Conservation (phyloP, 2,329 filamentous ascomycete species). For the Exophiala viscosa region DNA sequence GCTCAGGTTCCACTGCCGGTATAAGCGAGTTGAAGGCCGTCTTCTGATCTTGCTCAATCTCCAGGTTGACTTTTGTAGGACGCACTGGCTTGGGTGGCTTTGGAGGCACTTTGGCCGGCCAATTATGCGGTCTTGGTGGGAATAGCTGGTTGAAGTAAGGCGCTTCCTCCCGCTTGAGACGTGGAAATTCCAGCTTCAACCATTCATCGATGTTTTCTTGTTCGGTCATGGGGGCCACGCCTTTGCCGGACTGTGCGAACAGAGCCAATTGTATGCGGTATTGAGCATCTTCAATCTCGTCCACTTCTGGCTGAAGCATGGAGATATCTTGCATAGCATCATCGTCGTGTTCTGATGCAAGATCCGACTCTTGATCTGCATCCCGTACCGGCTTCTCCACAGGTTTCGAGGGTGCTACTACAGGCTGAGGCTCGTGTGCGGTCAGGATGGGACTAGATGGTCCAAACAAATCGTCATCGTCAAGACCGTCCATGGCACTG, state of each 20-base stretch:
- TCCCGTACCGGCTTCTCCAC: conserved; percentile 15
- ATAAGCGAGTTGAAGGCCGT: conserved; percentile 71
- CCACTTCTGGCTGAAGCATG: conserved; percentile 17
- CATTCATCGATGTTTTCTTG: conserved; percentile 26
- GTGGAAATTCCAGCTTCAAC: conserved; percentile 69
- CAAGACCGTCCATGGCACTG: conserved; percentile 53
- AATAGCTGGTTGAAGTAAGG: conserved; percentile 80
- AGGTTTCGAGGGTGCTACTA: conserved; percentile 8
- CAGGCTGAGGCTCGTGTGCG: conserved; percentile 6
- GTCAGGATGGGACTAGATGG: conserved; percentile 19
- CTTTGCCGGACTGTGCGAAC: conserved; percentile 44
- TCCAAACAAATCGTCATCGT: conserved; percentile 38
- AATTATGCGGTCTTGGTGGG: conserved; percentile 72
- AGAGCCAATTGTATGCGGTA: conserved; percentile 46
- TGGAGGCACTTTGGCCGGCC: conserved; percentile 68
- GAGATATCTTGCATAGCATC: conserved; percentile 21
- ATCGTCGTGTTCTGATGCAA: conserved; percentile 22
- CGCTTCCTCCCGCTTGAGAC: conserved; percentile 70
- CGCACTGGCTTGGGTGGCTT: conserved; percentile 79
- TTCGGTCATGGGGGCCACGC: conserved; percentile 19
- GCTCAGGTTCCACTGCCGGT: conserved; percentile 9
- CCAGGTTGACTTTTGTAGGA: conserved; percentile 82
- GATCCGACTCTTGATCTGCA: conserved; percentile 18
- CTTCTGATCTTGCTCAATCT: conserved; percentile 81
- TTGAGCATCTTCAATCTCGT: conserved; percentile 29